Conservation (phyloP, 2,329 filamentous ascomycete species). For the Fusarium brevicatenulatum region DNA sequence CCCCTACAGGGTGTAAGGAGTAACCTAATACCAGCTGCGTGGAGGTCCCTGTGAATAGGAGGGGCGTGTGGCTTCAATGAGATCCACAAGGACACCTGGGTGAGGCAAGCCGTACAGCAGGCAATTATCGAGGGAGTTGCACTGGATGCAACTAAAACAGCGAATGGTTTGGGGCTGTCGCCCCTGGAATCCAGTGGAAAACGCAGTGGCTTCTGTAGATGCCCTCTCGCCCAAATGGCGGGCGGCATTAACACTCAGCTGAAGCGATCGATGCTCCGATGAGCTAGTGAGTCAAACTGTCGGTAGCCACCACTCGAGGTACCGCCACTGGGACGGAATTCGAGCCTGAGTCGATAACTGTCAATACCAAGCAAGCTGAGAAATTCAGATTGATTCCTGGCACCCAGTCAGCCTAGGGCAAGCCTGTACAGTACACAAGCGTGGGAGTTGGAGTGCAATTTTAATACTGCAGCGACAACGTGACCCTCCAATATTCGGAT, state of each 20-base stretch:
- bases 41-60: slow-evolving; percentile 1
- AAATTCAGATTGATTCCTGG: neutral
- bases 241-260: neutral
- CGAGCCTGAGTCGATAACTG: neutral
- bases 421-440: neutral
- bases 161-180: slow-evolving; percentile 5
- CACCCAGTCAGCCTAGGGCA: neutral
- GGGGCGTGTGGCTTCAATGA: slow-evolving; percentile 3
- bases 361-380: slow-evolving; percentile 4
- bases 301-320: slow-evolving; percentile 27
- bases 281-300: slow-evolving; percentile 14
- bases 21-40: neutral
- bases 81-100: neutral
- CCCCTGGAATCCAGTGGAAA: slow-evolving; percentile 31
- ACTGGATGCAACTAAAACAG: slow-evolving; percentile 21
- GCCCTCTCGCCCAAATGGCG: neutral
- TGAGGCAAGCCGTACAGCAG: neutral
- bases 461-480: slow-evolving; percentile 39
- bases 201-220: neutral
- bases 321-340: slow-evolving; percentile 25
- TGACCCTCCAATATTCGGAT: slow-evolving; percentile 37
- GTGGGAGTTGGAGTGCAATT: slow-evolving; percentile 29
- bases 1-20: slow-evolving; percentile 4
- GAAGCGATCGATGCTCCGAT: slow-evolving; percentile 5
- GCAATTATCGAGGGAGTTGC: slow-evolving; percentile 13